A percentile compares a stretch with the other conserved stretches of the same genome.
These are phyloP conservation scores for Venturiaceae sp. DNA, from an alignment of 2,329 filamentous ascomycete genomes.

Conservation along the genomic window DNA sequence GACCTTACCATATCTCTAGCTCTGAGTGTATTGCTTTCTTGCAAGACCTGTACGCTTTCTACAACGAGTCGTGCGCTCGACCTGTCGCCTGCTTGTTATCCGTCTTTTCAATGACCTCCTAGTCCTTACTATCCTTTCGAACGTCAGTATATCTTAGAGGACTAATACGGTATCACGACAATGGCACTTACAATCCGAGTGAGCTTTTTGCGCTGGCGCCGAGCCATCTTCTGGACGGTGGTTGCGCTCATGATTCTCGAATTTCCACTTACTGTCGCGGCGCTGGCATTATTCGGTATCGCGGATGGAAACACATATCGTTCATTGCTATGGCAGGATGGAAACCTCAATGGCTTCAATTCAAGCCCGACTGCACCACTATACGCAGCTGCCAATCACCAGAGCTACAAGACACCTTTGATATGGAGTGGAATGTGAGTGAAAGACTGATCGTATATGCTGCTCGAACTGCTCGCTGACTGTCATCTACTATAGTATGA, in stretches of 20 bases:
- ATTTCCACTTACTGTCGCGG: slow-evolving; percentile 53
- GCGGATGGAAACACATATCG: slow-evolving; percentile 65
- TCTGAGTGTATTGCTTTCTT: too few relatives aligned
- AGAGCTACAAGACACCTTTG: slow-evolving; percentile 50
- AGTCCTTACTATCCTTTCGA: background rate
- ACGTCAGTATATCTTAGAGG: background rate
- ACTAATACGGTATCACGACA: background rate
- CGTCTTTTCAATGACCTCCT: background rate
- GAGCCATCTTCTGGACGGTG: slow-evolving; percentile 1
- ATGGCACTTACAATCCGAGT: background rate
- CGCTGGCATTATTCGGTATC: slow-evolving; percentile 62
- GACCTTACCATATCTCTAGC: too few relatives aligned
- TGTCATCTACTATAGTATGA: slow-evolving; percentile 45
- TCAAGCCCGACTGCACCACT: slow-evolving; percentile 60
- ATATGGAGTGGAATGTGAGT: slow-evolving; percentile 67
- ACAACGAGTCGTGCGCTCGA: background rate
- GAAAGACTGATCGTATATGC: background rate
- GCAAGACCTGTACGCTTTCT: too few relatives aligned
- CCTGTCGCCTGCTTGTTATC: background rate
- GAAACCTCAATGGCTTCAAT: slow-evolving; percentile 62
- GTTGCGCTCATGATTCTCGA: slow-evolving; percentile 54
- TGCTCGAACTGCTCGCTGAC: background rate
- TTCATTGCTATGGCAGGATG: slow-evolving; percentile 63
- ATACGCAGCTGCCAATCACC: slow-evolving; percentile 65
- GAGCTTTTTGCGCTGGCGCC: background rate